phyloP scores from a whole-genome alignment of 441 rosid genomes.

The Adansonia grandidieri region DNA sequence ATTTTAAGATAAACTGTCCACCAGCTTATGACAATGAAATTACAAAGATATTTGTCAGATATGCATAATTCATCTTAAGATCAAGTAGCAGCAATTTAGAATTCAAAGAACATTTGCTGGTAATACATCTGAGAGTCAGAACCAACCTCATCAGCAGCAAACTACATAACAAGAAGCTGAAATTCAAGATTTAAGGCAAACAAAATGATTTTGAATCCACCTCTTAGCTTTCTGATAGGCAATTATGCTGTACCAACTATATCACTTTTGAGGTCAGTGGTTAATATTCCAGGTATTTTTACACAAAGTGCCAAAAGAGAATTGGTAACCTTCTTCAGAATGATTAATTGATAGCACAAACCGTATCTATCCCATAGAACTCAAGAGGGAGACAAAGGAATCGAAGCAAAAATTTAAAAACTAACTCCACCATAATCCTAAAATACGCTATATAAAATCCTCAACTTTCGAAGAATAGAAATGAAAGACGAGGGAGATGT shows the following conservation, averaged over 20 bases:
- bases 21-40: neutral
- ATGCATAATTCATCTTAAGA: neutral
- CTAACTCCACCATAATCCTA: neutral
- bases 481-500: neutral
- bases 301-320: neutral
- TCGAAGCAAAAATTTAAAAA: neutral
- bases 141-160: neutral
- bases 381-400: slow-evolving; percentile 10
- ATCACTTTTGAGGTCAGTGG: neutral
- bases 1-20: neutral
- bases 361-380: neutral
- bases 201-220: neutral
- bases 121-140: neutral
- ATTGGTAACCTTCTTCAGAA: neutral
- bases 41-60: neutral
- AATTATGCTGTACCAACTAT: neutral
- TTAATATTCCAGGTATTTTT: neutral
- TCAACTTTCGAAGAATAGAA: neutral
- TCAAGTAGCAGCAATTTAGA: neutral
- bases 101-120: neutral
- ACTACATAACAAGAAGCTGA: neutral
- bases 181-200: neutral
- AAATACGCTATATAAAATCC: neutral
- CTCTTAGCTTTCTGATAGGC: neutral
- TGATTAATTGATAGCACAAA: neutral